Evolutionary conservation across 208 protist species (phyloP), one percentile per base, ranked within the genome.

Genomic region (Naegleria lovaniensis): DNA sequence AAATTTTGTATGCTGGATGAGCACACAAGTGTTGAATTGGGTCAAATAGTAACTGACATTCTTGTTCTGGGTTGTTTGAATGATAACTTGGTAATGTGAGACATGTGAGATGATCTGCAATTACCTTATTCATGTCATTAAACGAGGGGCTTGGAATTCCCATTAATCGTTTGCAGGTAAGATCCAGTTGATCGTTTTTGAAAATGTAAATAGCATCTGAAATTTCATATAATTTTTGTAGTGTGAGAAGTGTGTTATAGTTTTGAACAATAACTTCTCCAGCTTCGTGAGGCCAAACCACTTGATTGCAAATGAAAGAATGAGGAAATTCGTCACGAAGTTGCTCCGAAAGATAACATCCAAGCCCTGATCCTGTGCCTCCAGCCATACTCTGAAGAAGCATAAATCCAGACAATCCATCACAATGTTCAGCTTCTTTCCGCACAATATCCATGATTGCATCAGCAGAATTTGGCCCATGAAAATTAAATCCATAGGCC

Each of bases 191-290:
- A 88, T 94, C 93, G 59, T 94, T 94, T 29, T 94, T 85, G 4
- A 93, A 75, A 39, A 92, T 11, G 15, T 93, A 36, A 33, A 94
- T 76, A 58, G 9, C 93, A 85, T 94, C 93, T 33, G 83, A 85
- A 29, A 58, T 41, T 52, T 76, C 79, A 41, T 91, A 85, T 41
- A 94, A 85, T 13, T 92, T 67, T 2, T 89, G 13, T 39, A 94
- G 91, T 22, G 92, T 91, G 1, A 94, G 91, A 6, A 92, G n/a
- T 0, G 91, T 83, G 75, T 94, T 94, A 86, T 93, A 94, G 52
- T 92, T 91, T 88, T 94, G 93, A 87, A 94, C 91, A 89, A 94
- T 92, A 13, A 94, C 93, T 76, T 94, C 93, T 86, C 93, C 93
- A 39, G 58, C 85, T 25, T 39, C 22, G 41, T 92, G 91, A 15